These are phyloP conservation scores for Arthrinium puccinioides DNA, from an alignment of 2,329 filamentous ascomycete species.

Conservation along the genomic window DNA sequence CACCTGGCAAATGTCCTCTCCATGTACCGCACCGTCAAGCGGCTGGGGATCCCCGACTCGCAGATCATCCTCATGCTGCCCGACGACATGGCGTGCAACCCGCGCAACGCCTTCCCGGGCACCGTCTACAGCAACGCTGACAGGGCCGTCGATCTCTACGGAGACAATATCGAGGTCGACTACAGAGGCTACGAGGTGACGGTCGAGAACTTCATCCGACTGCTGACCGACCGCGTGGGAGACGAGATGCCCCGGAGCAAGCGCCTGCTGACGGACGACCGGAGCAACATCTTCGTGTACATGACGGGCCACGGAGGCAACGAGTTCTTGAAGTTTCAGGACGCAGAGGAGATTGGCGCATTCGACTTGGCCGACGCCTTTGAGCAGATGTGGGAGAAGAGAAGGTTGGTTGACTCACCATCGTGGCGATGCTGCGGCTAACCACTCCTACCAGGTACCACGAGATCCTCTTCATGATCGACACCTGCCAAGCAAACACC, in stretches of 20 bases:
- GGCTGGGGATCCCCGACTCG: conserved; percentile 92
- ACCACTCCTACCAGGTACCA: conserved; percentile 69
- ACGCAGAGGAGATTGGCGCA: conserved; percentile 93
- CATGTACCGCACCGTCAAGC: conserved; percentile 95
- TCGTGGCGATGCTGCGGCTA: neutral
- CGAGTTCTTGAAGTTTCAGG: conserved; percentile 97
- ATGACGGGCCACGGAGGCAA: conserved; percentile 99
- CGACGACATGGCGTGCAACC: conserved; percentile 99
- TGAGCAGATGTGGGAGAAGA: conserved; percentile 99
- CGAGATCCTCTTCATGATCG: conserved; percentile 99
- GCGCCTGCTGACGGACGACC: conserved; percentile 84
- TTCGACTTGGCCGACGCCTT: conserved; percentile 96
- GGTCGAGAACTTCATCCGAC: conserved; percentile 94
- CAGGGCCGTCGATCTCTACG: conserved; percentile 90
- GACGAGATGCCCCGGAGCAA: conserved; percentile 95
- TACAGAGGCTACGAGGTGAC: conserved; percentile 98
- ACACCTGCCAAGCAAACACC: conserved; percentile 98
- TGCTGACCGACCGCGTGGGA: conserved; percentile 89
- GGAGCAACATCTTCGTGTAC: conserved; percentile 95
- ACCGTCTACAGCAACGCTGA: conserved; percentile 98
- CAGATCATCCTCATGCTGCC: conserved; percentile 99
- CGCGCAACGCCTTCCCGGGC: conserved; percentile 93
- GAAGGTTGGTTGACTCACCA: too few species aligned
- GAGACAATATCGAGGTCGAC: conserved; percentile 98
- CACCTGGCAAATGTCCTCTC: conserved; percentile 97